phyloP scores from a whole-genome alignment of 176 grass and related monocot species.

The Luzula sylvatica region DNA sequence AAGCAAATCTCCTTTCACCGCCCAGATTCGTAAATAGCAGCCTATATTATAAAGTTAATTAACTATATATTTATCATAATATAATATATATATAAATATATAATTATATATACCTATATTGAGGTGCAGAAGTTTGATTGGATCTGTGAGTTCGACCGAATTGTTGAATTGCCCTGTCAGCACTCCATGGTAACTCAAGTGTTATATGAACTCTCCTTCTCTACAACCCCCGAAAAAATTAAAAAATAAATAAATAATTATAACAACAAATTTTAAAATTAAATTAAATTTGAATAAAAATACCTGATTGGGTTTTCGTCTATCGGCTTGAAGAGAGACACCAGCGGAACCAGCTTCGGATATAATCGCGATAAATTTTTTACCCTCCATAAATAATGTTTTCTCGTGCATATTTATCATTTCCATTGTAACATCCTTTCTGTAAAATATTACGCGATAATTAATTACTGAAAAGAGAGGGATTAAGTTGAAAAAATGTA shows the following conservation, averaged over 20 bases:
- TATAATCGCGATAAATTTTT: conserved; percentile 91
- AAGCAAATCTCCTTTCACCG: conserved; percentile 94
- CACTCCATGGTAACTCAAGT: conserved; percentile 99
- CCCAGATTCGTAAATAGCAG: conserved; percentile 97
- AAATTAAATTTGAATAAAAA: background rate
- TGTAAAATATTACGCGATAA: conserved; percentile 22
- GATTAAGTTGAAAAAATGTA: conserved; percentile 30
- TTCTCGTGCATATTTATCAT: conserved; percentile 99
- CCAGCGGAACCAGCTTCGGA: conserved; percentile 98
- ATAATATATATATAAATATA: background rate
- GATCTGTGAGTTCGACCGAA: conserved; percentile 97
- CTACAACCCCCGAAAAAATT: no score
- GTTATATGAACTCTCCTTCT: conserved; percentile 93
- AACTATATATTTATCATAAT: background rate
- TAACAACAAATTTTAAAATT: background rate
- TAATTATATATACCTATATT: conserved; percentile 64
- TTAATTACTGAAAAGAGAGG: conserved; percentile 13
- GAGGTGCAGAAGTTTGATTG: conserved; percentile 95
- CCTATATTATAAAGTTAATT: conserved; percentile 24
- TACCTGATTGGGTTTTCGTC: conserved; percentile 88
- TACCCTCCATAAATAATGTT: conserved; percentile 82
- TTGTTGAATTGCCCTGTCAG: conserved; percentile 94
- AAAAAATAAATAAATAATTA: background rate
- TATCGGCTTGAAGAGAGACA: conserved; percentile 93
- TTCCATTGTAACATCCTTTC: conserved; percentile 99